Evolutionary conservation across 345 rosid species (phyloP).

Genomic region (Acer saccharum): DNA sequence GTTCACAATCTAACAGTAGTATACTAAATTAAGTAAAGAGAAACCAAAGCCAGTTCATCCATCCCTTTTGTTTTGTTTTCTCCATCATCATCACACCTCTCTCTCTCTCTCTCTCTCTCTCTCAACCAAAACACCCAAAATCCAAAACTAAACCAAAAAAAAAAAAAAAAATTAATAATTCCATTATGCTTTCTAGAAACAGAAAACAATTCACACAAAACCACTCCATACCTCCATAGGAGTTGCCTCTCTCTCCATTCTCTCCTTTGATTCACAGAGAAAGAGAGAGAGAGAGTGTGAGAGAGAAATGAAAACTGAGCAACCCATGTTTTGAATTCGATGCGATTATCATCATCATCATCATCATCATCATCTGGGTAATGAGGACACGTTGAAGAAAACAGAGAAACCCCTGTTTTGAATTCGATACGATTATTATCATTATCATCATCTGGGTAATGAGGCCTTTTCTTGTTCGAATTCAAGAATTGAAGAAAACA

Average conservation of each 20-base stretch:
- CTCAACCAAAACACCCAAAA: not conserved
- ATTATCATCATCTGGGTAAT: not conserved
- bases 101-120: not conserved
- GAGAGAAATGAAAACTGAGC: not conserved
- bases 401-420: conserved; percentile 5
- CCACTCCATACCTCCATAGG: conserved; percentile 4
- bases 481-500: not conserved
- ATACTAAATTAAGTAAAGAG: conserved; percentile 17
- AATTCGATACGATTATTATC: conserved; percentile 30
- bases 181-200: conserved; percentile 8
- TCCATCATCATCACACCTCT: not conserved
- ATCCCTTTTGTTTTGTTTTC: conserved; percentile 3
- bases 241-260: conserved; percentile 4
- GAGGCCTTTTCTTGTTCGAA: not conserved
- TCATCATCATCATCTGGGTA: no score
- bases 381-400: not conserved
- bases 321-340: conserved; percentile 20
- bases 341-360: conserved; percentile 9
- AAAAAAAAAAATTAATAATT: not conserved
- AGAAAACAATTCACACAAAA: not conserved
- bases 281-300: not conserved
- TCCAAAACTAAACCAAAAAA: no score
- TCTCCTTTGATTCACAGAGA: not conserved
- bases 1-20: not conserved
- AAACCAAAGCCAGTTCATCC: conserved; percentile 24